Evolutionary conservation across 768 basidiomycete genomes (phyloP).

Genomic region (Chlorophyllum brunneum): DNA sequence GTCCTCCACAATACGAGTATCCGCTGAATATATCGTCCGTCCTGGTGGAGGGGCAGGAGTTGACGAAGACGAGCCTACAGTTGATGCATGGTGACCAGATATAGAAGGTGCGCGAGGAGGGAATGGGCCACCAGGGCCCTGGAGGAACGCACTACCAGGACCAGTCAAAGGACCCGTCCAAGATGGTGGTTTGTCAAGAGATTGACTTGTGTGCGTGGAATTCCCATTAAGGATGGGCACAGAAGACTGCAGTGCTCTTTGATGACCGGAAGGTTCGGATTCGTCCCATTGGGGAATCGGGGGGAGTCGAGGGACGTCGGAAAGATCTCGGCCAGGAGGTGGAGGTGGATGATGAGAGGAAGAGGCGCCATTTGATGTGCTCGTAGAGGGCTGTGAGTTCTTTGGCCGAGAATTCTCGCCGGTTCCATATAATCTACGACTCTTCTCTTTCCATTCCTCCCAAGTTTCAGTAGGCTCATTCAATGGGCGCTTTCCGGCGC

Average conservation of each 20-base stretch:
- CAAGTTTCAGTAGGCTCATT: slow-evolving; percentile 8
- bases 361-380: not conserved
- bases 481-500: not conserved
- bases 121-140: slow-evolving; percentile 38
- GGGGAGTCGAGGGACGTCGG: slow-evolving; percentile 9
- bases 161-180: slow-evolving; percentile 41
- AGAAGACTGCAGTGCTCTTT: slow-evolving; percentile 2
- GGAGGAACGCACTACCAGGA: slow-evolving; percentile 47
- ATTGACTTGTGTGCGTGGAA: not conserved
- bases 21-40: slow-evolving; percentile 55
- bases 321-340: slow-evolving; percentile 11
- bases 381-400: not conserved
- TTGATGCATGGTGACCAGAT: not conserved
- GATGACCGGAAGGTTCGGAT: not conserved
- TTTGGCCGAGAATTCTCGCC: slow-evolving; percentile 7
- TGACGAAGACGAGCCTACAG: slow-evolving; percentile 3
- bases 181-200: slow-evolving; percentile 15
- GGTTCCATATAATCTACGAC: slow-evolving; percentile 15
- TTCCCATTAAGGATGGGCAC: slow-evolving; percentile 14
- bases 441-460: slow-evolving; percentile 14
- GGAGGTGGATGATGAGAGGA: slow-evolving; percentile 6
- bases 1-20: not conserved
- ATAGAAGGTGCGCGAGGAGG: slow-evolving; percentile 20
- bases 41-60: slow-evolving; percentile 43
- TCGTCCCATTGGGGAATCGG: not conserved